A percentile compares a stretch with the other conserved stretches of the same genome.
Evolutionary conservation across 345 rosid species (phyloP).

Genomic region (Balakata baccata): DNA sequence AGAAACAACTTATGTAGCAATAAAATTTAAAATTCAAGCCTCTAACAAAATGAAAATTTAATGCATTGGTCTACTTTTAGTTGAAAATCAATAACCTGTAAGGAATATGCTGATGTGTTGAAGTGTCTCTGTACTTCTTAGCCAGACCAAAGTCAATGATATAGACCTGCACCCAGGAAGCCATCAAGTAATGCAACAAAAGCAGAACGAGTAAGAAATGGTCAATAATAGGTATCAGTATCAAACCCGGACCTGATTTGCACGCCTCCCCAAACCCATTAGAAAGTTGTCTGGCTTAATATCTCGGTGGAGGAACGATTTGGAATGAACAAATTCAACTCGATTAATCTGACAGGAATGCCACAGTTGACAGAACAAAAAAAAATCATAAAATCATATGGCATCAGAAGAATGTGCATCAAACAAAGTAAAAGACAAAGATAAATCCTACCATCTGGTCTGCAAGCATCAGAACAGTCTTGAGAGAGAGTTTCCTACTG

Average conservation of each 20-base stretch:
- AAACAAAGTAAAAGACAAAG: not conserved
- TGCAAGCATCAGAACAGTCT: constrained; percentile 91
- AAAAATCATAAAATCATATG: constrained; percentile 13
- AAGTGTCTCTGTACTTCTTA: constrained; percentile 77
- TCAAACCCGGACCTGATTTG: constrained; percentile 57
- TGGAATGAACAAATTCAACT: constrained; percentile 79
- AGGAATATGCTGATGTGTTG: constrained; percentile 83
- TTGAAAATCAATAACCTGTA: constrained; percentile 50
- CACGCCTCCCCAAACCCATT: constrained; percentile 89
- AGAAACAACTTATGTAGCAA: not conserved
- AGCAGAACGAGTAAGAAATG: constrained; percentile 6
- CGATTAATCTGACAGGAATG: constrained; percentile 63
- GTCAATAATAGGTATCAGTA: constrained; percentile 3
- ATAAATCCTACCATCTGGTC: constrained; percentile 75
- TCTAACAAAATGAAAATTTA: not conserved
- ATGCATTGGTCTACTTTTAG: not conserved
- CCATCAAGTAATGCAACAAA: constrained; percentile 8
- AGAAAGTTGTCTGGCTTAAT: constrained; percentile 92
- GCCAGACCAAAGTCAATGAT: constrained; percentile 88
- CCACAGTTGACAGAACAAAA: constrained; percentile 9
- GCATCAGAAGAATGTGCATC: constrained; percentile 5
- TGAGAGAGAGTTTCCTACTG: constrained; percentile 74
- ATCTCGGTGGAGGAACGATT: constrained; percentile 85
- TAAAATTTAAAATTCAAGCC: not conserved
- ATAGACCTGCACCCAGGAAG: constrained; percentile 51